Evolutionary conservation across 164 flowering plant genomes (phyloP).

Genomic region (Stephania cephalantha): DNA sequence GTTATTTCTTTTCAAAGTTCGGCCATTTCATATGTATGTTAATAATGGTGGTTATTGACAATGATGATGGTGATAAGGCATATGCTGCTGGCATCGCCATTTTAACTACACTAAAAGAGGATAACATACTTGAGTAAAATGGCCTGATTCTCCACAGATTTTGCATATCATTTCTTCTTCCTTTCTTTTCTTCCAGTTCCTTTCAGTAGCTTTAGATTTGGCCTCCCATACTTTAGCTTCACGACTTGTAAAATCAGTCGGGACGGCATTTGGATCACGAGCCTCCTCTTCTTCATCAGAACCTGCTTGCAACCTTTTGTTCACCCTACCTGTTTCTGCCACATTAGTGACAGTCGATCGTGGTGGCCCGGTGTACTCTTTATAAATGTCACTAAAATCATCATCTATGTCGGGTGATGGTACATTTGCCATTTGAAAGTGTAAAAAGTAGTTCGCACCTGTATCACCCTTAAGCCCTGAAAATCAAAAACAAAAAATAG

Average conservation of each 20-base stretch:
- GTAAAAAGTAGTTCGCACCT: conserved; percentile 4
- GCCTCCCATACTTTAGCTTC: conserved; percentile 99
- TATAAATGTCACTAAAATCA: conserved; percentile 87
- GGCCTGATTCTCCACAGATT: conserved; percentile 95
- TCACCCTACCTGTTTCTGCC: conserved; percentile 37
- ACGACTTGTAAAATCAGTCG: conserved; percentile 97
- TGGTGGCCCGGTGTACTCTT: conserved; percentile 93
- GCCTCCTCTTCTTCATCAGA: conserved; percentile 79
- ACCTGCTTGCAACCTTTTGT: conserved; percentile 52
- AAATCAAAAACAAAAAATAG: not conserved
- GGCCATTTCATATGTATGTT: too few relatives aligned
- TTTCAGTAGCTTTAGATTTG: conserved; percentile 99
- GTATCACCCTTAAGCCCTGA: conserved; percentile 6
- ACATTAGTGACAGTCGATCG: conserved; percentile 26
- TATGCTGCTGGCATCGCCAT: not conserved
- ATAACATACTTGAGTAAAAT: conserved; percentile 83
- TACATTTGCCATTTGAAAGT: conserved; percentile 42
- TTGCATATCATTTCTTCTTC: conserved; percentile 99
- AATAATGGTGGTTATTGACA: too few relatives aligned
- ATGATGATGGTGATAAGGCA: not conserved
- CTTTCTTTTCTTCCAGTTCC: conserved; percentile 97
- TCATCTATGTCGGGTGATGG: conserved; percentile 75
- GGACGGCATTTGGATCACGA: conserved; percentile 95
- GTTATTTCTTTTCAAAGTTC: too few relatives aligned
- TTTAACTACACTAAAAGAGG: not conserved